Evolutionary conservation across 1,139 yeast species (phyloP), one percentile per base, ranked within the genome.

Genomic region (Geotrichum fermentans): DNA sequence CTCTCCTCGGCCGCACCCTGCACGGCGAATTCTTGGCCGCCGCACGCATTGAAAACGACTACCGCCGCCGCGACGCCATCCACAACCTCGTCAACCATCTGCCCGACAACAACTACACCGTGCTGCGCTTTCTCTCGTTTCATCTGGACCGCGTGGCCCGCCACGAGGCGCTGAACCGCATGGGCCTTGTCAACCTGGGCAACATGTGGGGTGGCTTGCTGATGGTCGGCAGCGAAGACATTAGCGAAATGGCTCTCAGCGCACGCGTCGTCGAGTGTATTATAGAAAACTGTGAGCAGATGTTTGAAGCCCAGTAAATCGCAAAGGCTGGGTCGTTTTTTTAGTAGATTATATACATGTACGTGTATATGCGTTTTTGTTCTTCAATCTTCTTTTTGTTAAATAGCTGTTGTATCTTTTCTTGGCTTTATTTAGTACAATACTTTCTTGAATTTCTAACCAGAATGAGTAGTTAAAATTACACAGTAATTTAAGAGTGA

Each of bases 141-240:
- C 98, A 92, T 65, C 75, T 92, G 56, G 82, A 84, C 58, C 78
- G 83, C 48, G 83, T 92, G 7, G 80, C 84, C 29, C 75, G 78
- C 22, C 75, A 81, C 52, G 83, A 82, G 60, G 73, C 75, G 13
- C 61, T 69, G 33, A 88, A 88, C 62, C 75, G 94, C 62, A 92
- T 92, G 98, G 80, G 82, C 42, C 74, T 82, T 47, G 83, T 82
- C 60, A 82, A 83, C 51, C 68, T 90, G 58, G 84, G 95, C 41
- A 85, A 85, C 44, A 88, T 90, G 45, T 92, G 98, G 97, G 97
- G 97, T 0, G 96, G 96, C 11, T 87, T 88, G 1, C 69, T 92
- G 45, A 75, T 92, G 63, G 49, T 45, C n/a, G 24, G 39, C 7
- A 24, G 44, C 2, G 26, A 41, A 8, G 45, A 37, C 11, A 82